Evolutionary conservation across 1,139 yeast genomes (phyloP), one percentile per base, ranked within the genome.

Genomic region (Diutina neorugosa): DNA sequence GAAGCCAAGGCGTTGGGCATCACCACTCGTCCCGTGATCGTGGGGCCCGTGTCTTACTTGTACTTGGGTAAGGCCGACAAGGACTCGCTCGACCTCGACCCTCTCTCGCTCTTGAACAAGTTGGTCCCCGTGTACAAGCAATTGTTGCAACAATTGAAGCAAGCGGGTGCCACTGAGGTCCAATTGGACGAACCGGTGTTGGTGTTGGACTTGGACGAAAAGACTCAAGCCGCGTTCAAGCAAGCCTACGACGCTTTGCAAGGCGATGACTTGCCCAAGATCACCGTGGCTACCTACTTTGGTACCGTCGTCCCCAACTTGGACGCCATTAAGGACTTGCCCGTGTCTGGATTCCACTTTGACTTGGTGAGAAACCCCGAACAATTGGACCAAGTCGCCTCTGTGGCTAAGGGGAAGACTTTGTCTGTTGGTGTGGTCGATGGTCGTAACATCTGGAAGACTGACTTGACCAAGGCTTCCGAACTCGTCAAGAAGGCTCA

Each of bases 401-500:
- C 86, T 66, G 75, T 91, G 58, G 68, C 77, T 60, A 64, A 60
- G 58, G 63, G 65, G 58, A 96, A 93, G 79, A 74, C 79, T 60
- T 80, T 93, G 68, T 91, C 98, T 60, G 96, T 86, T 61, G 98
- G 98, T 87, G 82, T 93, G 65, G 93, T 93, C 65, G 95, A 89
- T 66, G 98, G 98, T 77, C 90, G 98, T 84, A 93, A 93, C 84
- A 88, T 93, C 75, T 93, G 98, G 98, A 93, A 93, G 82, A 86
- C 95, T 71, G 87, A 93, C 78, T 87, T 85, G 66, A 72, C 93
- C 66, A 82, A 83, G 76, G 96, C 98, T 61, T 76, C 90, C 66
- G 86, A 75, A 61, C 70, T 85, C 60, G 95, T 90, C 64, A 77
- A 84, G 70, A 80, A 82, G 73, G 97, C 96, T 63, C 78, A 86